A percentile compares a stretch with the other conserved stretches of the same genome.
phyloP scores from a whole-genome alignment of 306 rosid species.

The Parietaria judaica region DNA sequence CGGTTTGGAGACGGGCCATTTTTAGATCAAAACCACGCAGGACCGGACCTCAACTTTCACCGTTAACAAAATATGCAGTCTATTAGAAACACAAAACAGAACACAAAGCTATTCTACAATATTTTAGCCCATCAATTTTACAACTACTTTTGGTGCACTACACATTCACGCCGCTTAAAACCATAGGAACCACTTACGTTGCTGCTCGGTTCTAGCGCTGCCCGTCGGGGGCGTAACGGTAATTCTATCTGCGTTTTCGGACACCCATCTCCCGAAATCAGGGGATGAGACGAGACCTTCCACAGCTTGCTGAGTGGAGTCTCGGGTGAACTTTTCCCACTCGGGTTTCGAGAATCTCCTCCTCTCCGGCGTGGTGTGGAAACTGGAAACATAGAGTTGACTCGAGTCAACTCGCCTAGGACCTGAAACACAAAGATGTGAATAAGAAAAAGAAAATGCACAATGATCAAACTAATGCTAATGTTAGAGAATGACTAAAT shows the following conservation, averaged over 20 bases:
- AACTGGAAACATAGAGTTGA: conserved; percentile 51
- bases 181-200: conserved; percentile 42
- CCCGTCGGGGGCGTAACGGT: conserved; percentile 36
- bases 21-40: no score
- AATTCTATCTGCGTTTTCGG: conserved; percentile 53
- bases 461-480: no score
- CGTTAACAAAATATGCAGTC: no score
- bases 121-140: no score
- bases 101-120: no score
- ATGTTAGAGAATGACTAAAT: no score
- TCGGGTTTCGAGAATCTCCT: conserved; percentile 54
- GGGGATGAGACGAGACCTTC: conserved; percentile 73
- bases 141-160: background rate
- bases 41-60: no score
- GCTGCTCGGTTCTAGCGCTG: conserved; percentile 7
- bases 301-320: conserved; percentile 62
- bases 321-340: conserved; percentile 72
- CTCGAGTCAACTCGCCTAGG: conserved; percentile 23
- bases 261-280: conserved; percentile 61
- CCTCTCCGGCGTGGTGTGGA: conserved; percentile 66
- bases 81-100: no score
- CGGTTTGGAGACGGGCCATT: no score
- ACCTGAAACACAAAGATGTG: conserved; percentile 24
- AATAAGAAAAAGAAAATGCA: background rate
- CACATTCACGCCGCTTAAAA: conserved; percentile 15